phyloP scores from a whole-genome alignment of 1,139 yeast genomes.

The Entelexis paramagnoliae region DNA sequence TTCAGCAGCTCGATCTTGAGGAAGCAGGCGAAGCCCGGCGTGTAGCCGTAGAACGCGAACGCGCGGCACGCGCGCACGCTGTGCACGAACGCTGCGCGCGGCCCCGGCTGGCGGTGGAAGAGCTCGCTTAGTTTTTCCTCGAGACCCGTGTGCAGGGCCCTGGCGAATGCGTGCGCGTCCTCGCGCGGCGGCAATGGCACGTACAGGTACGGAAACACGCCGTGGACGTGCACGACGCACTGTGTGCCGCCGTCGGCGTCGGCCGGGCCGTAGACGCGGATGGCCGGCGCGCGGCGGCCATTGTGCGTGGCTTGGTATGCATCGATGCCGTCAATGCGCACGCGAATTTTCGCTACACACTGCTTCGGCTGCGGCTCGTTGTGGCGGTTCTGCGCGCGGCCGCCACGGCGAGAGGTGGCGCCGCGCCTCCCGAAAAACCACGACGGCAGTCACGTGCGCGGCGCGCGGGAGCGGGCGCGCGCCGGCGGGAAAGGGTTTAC shows the following conservation, averaged over 20 bases:
- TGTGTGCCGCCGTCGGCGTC: constrained; percentile 42
- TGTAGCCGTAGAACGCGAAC: constrained; percentile 74
- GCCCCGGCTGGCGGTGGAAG: constrained; percentile 23
- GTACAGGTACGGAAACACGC: constrained; percentile 70
- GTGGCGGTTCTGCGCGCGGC: too few species aligned
- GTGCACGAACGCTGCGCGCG: constrained; percentile 44
- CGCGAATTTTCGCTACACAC: constrained; percentile 26
- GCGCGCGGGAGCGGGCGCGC: too few species aligned
- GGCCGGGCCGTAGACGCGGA: constrained; percentile 64
- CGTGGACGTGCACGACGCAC: constrained; percentile 65
- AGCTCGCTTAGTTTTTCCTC: constrained; percentile 29
- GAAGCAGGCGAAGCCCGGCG: constrained; percentile 50
- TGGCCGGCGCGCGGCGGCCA: constrained; percentile 46
- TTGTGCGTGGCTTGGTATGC: constrained; percentile 11
- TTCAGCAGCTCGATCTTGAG: constrained; percentile 60
- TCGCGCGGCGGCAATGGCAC: constrained; percentile 36
- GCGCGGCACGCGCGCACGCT: constrained; percentile 62
- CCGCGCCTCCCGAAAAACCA: too few species aligned
- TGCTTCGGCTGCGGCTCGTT: too few species aligned
- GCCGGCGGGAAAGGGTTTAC: background rate
- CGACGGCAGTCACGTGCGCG: background rate
- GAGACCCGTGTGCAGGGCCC: constrained; percentile 25
- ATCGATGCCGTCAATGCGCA: constrained; percentile 26
- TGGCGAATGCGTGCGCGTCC: background rate
- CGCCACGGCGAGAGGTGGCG: too few species aligned